Evolutionary conservation across 805 yeast species (phyloP).

Genomic region (Lachancea sp.): DNA sequence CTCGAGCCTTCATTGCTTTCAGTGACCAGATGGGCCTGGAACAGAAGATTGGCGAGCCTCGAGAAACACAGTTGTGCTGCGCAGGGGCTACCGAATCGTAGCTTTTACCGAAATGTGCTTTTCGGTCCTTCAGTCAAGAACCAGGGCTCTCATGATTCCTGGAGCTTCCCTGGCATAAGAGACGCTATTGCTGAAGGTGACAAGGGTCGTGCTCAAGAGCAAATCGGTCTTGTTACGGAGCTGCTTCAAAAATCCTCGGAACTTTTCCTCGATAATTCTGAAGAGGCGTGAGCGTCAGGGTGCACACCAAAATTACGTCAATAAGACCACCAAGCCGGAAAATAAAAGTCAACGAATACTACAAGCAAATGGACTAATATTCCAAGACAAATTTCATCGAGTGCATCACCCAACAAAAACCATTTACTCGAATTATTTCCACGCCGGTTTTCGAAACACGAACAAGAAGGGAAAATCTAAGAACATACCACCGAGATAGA

Average conservation of each 20-base stretch:
- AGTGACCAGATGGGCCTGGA: constrained; percentile 74
- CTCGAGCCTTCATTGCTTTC: constrained; percentile 69
- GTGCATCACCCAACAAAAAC: too few species aligned
- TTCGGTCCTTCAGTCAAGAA: constrained; percentile 63
- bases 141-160: constrained; percentile 49
- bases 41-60: constrained; percentile 52
- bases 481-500: too few species aligned
- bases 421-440: too few species aligned
- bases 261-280: constrained; percentile 18
- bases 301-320: too few species aligned
- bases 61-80: constrained; percentile 47
- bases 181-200: constrained; percentile 52
- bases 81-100: constrained; percentile 43
- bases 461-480: too few species aligned
- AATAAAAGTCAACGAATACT: too few species aligned
- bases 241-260: constrained; percentile 30
- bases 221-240: constrained; percentile 40
- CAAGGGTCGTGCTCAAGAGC: constrained; percentile 48
- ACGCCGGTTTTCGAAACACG: too few species aligned
- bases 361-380: too few species aligned
- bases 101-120: constrained; percentile 60
- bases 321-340: too few species aligned
- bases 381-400: too few species aligned
- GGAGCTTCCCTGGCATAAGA: constrained; percentile 70
- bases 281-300: not conserved